Conservation (phyloP, 306 rosid species). For the Inga laurina region DNA sequence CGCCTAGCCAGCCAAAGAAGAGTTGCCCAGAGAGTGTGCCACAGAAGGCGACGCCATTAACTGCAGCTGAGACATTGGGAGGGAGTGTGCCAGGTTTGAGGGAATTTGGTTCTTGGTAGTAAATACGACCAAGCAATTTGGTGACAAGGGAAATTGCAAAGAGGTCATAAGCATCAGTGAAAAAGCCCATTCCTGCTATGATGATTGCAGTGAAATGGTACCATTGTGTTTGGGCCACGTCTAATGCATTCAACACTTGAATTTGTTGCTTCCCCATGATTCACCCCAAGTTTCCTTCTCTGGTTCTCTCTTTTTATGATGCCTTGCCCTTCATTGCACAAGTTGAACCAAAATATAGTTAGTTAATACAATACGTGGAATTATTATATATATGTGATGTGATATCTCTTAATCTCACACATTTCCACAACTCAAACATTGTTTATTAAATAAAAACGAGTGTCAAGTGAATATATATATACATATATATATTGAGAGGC, state of each 20-base stretch:
- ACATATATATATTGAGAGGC: too few relatives aligned
- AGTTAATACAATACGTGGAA: background rate
- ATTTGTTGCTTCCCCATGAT: background rate
- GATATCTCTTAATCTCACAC: background rate
- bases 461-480: too few relatives aligned
- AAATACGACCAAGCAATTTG: background rate
- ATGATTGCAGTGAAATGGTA: background rate
- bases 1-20: background rate
- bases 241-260: background rate
- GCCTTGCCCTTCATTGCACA: conserved; percentile 33
- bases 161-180: background rate
- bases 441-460: too few relatives aligned
- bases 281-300: background rate
- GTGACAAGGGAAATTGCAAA: background rate
- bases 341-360: background rate
- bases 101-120: background rate
- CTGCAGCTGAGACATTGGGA: background rate
- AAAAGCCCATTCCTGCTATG: background rate
- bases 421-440: background rate
- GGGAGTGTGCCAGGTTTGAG: background rate
- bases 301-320: background rate
- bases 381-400: background rate
- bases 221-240: background rate
- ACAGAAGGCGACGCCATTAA: background rate
- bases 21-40: background rate